Conservation (phyloP, 2,329 filamentous ascomycete genomes). For the Chalaropsis thielavioides region DNA sequence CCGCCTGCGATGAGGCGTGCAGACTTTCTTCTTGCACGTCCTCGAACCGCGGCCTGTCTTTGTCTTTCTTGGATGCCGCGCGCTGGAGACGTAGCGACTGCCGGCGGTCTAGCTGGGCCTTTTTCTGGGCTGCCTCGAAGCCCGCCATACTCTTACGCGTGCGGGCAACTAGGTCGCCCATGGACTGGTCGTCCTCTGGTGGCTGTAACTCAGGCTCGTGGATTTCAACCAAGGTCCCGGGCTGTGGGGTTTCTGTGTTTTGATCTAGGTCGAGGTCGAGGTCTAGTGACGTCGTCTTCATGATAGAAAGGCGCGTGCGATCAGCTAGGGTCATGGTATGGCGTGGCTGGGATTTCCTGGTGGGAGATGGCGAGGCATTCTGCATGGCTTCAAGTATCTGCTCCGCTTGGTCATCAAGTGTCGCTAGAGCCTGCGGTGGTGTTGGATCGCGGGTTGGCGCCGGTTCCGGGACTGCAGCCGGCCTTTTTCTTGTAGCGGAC, state of each 20-base stretch:
- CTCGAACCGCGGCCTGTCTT: conserved; percentile 22
- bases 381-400: conserved; percentile 42
- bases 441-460: neutral
- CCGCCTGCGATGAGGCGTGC: neutral
- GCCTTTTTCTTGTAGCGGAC: neutral
- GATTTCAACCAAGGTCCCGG: conserved; percentile 18
- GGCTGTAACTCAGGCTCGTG: conserved; percentile 15
- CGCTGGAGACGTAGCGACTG: conserved; percentile 27
- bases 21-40: conserved; percentile 32
- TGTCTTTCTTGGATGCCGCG: conserved; percentile 24
- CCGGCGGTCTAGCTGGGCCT: conserved; percentile 42
- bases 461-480: neutral
- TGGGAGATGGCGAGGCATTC: conserved; percentile 42
- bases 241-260: conserved; percentile 23
- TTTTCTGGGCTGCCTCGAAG: conserved; percentile 46
- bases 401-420: conserved; percentile 39
- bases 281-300: conserved; percentile 33
- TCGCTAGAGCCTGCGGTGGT: conserved; percentile 22
- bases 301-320: conserved; percentile 70
- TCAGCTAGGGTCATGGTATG: conserved; percentile 55
- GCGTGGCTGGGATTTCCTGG: conserved; percentile 34
- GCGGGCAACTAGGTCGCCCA: conserved; percentile 40
- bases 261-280: conserved; percentile 21
- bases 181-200: conserved; percentile 20
- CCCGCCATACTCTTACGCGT: conserved; percentile 48